These are phyloP conservation scores for Caloboletus firmus DNA, from an alignment of 1,284 basidiomycete genomes.

Conservation along the genomic window DNA sequence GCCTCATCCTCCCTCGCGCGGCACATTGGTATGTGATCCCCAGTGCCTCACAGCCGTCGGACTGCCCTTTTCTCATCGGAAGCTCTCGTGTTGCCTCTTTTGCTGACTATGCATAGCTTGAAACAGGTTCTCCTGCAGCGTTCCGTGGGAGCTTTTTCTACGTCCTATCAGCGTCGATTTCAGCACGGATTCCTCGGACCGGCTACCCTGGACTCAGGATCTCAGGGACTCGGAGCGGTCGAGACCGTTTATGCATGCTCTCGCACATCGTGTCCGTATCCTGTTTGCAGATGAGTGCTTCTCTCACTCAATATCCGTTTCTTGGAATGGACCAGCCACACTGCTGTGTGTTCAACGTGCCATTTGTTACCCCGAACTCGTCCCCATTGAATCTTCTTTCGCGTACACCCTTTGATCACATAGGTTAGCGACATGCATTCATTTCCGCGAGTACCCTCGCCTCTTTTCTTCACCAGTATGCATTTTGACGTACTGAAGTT, in stretches of 20 bases:
- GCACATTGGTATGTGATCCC: not conserved
- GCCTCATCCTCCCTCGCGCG: not conserved
- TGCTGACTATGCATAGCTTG: not conserved
- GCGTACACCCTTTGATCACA: conserved; percentile 18
- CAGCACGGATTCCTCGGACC: conserved; percentile 5
- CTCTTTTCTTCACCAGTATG: not conserved
- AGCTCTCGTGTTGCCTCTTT: not conserved
- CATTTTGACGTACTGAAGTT: conserved; percentile 26
- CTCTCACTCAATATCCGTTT: conserved; percentile 11
- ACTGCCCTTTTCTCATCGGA: not conserved
- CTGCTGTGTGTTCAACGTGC: not conserved
- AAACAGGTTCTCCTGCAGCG: conserved; percentile 4
- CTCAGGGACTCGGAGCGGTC: not conserved
- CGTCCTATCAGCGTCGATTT: not conserved
- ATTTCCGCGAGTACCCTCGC: conserved; percentile 22
- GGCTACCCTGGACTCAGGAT: not conserved
- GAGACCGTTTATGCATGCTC: not conserved
- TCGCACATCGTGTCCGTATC: not conserved
- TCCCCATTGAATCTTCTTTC: conserved; percentile 5
- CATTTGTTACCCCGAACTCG: not conserved
- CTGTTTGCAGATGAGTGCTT: not conserved
- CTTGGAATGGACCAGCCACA: conserved; percentile 1
- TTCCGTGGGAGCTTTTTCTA: conserved; percentile 6
- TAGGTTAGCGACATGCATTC: conserved; percentile 13
- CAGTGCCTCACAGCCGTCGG: not conserved